Conservation (phyloP, 1,139 yeast genomes). For the Debaryomyces coudertii region DNA sequence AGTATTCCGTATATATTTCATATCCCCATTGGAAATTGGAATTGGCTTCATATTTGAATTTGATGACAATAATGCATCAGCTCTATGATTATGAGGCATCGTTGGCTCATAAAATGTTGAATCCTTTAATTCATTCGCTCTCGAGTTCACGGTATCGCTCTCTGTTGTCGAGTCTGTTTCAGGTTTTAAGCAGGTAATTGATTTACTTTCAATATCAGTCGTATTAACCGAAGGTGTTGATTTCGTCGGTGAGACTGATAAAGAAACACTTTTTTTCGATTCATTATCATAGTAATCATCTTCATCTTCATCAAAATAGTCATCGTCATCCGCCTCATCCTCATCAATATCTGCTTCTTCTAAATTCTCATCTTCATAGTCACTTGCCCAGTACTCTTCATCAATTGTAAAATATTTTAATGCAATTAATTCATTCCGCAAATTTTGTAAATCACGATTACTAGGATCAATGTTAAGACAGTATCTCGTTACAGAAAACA, state of each 20-base stretch:
- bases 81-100: slow-evolving; percentile 48
- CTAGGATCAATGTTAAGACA: slow-evolving; percentile 85
- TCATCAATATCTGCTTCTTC: slow-evolving; percentile 30
- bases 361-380: slow-evolving; percentile 49
- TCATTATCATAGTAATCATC: neutral
- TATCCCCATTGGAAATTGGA: slow-evolving; percentile 36
- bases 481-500: slow-evolving; percentile 78
- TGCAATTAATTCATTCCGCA: slow-evolving; percentile 61
- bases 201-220: slow-evolving; percentile 5
- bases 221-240: slow-evolving; percentile 1
- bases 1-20: slow-evolving; percentile 49
- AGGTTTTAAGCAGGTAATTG: slow-evolving; percentile 1
- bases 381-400: slow-evolving; percentile 63
- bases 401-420: slow-evolving; percentile 81
- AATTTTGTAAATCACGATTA: slow-evolving; percentile 67
- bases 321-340: slow-evolving; percentile 19
- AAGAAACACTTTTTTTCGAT: neutral
- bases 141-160: slow-evolving; percentile 10
- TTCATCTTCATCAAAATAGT: slow-evolving; percentile 12
- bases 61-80: slow-evolving; percentile 48
- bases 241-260: slow-evolving; percentile 12
- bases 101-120: slow-evolving; percentile 13
- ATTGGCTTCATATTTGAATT: slow-evolving; percentile 47
- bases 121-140: slow-evolving; percentile 10
- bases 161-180: slow-evolving; percentile 9